Evolutionary conservation across 306 rosid genomes (phyloP), one percentile per base, ranked within the genome.

Genomic region (Gastrolobium bilobum): DNA sequence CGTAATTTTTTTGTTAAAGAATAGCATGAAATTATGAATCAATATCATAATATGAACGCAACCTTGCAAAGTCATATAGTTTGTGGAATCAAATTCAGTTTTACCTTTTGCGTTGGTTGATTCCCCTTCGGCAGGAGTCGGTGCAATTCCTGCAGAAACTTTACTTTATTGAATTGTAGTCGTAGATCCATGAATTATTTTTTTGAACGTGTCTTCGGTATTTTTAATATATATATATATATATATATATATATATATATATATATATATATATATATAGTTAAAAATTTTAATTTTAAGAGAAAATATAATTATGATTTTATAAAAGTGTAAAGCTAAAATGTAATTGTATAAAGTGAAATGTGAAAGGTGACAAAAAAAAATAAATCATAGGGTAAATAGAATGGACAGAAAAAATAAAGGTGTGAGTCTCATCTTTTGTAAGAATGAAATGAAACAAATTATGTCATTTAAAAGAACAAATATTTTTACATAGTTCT

Each of bases 81-180:
- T 50, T 34, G 31, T 38, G 52, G 64, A 71, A 54, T 51, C 37
- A 54, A 40, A 34, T 61, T 60, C 6, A 15, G 9, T 65, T 61
- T 6, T 5, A 4, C 52, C 5, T 15, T 4, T 4, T 53, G 46
- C n/a, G 10, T 54, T 77, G 67, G 5, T 52, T 30, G 75, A 53
- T 77, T 37, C n/a, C 42, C n/a, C 11, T 46, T 66, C 6, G 5
- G 47, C 20, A 9, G n/a, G 61, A 54, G 37, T 10, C 37, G 48
- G 10, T 50, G 47, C 56, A 4, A 31, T 9, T 29, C 38, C 8
- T 40, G n/a, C 30, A 53, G 7, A 0, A 42, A 31, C 68, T 66
- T 54, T 29, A 54, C 46, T 11, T 65, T 66, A 43, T 42, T 52
- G 35, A n/a, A 50, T 54, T 30, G 4, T 33, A 42, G 44, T 54